Percentiles rank a stretch among this genome's conserved stretches.
Evolutionary conservation across 1,284 basidiomycete species (phyloP).

Genomic region (Phaffia rhodozyma): DNA sequence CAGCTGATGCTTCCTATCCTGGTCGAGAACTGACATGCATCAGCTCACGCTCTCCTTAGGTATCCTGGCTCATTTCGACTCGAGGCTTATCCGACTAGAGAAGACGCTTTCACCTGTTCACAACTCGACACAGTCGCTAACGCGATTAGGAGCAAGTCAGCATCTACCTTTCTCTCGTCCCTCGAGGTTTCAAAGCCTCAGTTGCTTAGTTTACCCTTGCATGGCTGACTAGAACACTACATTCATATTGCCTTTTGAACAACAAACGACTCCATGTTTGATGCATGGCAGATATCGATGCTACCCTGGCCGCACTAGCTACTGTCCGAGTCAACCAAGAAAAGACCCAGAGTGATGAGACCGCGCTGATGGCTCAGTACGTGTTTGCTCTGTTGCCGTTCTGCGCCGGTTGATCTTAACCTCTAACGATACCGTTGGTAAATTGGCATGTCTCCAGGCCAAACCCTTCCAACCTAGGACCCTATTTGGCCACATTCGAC

Average conservation of each 20-base stretch:
- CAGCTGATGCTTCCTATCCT: not conserved
- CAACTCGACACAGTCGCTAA: slow-evolving; percentile 8
- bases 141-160: slow-evolving; percentile 3
- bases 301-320: slow-evolving; percentile 11
- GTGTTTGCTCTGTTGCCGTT: not conserved
- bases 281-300: slow-evolving; percentile 12
- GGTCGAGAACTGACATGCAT: not conserved
- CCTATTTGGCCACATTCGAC: slow-evolving; percentile 4
- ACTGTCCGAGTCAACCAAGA: slow-evolving; percentile 5
- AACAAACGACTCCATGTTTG: not conserved
- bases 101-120: slow-evolving; percentile 14
- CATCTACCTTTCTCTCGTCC: not conserved
- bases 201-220: not conserved
- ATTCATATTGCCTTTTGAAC: not conserved
- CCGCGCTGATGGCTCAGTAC: slow-evolving; percentile 2
- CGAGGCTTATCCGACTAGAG: slow-evolving; percentile 15
- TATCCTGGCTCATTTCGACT: slow-evolving; percentile 17
- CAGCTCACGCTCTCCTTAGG: not conserved
- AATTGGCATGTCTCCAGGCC: not conserved
- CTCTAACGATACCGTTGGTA: not conserved
- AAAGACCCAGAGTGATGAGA: slow-evolving; percentile 7
- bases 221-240: not conserved
- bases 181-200: too few relatives aligned
- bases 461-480: not conserved
- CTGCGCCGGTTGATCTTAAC: not conserved